Conservation (phyloP, 2,329 filamentous ascomycete genomes). For the Cadophora malorum region DNA sequence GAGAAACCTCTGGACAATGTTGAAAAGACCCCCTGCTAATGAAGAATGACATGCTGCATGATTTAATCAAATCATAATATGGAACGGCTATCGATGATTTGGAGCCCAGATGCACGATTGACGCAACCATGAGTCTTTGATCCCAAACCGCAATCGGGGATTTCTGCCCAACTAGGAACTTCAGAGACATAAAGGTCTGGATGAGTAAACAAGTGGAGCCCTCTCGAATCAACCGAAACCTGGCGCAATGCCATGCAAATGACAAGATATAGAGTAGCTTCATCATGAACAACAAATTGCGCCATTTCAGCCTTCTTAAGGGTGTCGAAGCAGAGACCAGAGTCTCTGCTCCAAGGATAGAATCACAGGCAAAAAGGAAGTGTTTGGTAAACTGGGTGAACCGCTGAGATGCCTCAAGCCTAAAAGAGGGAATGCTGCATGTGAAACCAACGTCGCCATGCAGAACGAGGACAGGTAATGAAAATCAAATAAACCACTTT, state of each 20-base stretch:
- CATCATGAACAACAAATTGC: background rate
- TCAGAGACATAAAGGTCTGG: background rate
- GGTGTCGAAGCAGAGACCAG: background rate
- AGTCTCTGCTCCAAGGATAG: background rate
- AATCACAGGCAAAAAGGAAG: background rate
- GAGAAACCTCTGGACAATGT: background rate
- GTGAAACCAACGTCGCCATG: background rate
- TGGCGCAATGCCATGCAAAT: background rate
- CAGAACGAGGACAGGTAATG: background rate
- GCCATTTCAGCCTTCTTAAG: background rate
- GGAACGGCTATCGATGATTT: background rate
- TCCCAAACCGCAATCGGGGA: background rate
- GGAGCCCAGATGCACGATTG: background rate
- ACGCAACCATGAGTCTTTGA: background rate
- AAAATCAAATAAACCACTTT: background rate
- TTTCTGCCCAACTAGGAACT: background rate
- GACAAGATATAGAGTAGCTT: background rate
- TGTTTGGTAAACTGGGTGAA: background rate
- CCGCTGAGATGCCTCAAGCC: background rate
- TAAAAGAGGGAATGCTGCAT: background rate
- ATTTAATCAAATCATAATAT: background rate
- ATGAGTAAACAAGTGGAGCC: no score
- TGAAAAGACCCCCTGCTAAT: background rate
- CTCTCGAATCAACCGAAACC: background rate
- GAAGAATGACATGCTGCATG: background rate